These are phyloP conservation scores for Colletotrichum lentis DNA, from an alignment of 2,329 filamentous ascomycete species.

Conservation along the genomic window DNA sequence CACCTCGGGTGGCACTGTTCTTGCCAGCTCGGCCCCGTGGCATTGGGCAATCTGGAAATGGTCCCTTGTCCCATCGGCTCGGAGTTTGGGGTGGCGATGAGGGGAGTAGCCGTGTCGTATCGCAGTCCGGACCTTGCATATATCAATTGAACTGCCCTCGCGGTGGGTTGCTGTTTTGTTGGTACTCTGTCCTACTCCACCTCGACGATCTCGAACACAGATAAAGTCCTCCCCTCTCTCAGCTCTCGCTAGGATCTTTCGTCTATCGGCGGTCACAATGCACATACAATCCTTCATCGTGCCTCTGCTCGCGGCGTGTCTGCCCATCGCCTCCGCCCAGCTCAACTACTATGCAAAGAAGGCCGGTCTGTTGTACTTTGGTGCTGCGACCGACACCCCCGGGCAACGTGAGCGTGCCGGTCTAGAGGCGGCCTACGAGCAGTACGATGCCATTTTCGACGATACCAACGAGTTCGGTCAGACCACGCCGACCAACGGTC, in stretches of 20 bases:
- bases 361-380: conserved; percentile 66
- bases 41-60: conserved; percentile 16
- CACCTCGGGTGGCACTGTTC: conserved; percentile 3
- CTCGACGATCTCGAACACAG: conserved; percentile 15
- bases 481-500: conserved; percentile 67
- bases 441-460: conserved; percentile 63
- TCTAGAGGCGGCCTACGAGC: conserved; percentile 57
- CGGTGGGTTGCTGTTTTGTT: background rate
- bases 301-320: conserved; percentile 43
- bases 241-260: background rate
- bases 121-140: conserved; percentile 31
- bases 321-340: conserved; percentile 47
- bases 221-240: conserved; percentile 25
- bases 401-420: conserved; percentile 54
- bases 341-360: conserved; percentile 60
- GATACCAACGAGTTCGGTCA: conserved; percentile 67
- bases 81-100: conserved; percentile 23
- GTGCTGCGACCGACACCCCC: conserved; percentile 65
- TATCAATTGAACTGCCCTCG: conserved; percentile 30
- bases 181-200: background rate
- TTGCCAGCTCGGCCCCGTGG: background rate
- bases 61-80: conserved; percentile 12
- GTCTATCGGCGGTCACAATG: conserved; percentile 39
- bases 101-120: conserved; percentile 14
- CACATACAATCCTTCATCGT: conserved; percentile 39